phyloP scores from a whole-genome alignment of 192 early-diverging fungal genomes.

The Cladochytrium replicatum region DNA sequence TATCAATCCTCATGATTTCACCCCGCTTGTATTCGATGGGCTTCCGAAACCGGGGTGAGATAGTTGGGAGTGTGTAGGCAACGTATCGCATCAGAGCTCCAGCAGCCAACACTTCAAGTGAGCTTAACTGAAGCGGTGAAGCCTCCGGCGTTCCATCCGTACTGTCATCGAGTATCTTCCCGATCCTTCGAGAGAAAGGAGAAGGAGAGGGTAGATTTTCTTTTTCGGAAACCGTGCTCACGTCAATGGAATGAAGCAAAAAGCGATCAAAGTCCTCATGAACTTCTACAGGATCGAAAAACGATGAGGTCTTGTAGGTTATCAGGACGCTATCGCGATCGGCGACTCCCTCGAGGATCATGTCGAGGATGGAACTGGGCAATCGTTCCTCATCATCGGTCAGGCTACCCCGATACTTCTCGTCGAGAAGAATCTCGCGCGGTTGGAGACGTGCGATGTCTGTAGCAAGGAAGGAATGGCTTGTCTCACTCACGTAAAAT shows the following conservation, averaged over 20 bases:
- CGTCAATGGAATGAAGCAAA: too few species aligned
- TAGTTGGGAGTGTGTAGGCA: constrained; percentile 55
- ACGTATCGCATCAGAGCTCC: constrained; percentile 63
- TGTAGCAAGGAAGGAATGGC: constrained; percentile 34
- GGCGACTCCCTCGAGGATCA: constrained; percentile 17
- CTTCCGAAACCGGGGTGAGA: constrained; percentile 49
- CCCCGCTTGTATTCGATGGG: constrained; percentile 45
- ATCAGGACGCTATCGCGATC: constrained; percentile 2
- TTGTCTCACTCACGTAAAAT: constrained; percentile 58
- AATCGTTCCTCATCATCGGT: constrained; percentile 1
- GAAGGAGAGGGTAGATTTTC: too few species aligned
- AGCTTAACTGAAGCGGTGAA: constrained; percentile 12
- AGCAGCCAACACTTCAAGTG: too few species aligned
- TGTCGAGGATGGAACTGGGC: background rate
- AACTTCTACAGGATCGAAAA: too few species aligned
- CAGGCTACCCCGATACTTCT: background rate
- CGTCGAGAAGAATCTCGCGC: constrained; percentile 62
- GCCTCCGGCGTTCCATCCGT: constrained; percentile 16
- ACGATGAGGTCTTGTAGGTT: constrained; percentile 12
- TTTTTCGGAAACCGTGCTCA: too few species aligned
- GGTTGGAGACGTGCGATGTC: constrained; percentile 79
- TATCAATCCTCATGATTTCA: constrained; percentile 65
- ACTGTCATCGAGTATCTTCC: too few species aligned
- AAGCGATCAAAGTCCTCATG: too few species aligned
- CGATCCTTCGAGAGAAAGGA: too few species aligned